A percentile compares a stretch with the other conserved stretches of the same genome.
These are phyloP conservation scores for Kappamyces sp. DNA, from an alignment of 192 early-diverging fungal genomes.

Conservation along the genomic window DNA sequence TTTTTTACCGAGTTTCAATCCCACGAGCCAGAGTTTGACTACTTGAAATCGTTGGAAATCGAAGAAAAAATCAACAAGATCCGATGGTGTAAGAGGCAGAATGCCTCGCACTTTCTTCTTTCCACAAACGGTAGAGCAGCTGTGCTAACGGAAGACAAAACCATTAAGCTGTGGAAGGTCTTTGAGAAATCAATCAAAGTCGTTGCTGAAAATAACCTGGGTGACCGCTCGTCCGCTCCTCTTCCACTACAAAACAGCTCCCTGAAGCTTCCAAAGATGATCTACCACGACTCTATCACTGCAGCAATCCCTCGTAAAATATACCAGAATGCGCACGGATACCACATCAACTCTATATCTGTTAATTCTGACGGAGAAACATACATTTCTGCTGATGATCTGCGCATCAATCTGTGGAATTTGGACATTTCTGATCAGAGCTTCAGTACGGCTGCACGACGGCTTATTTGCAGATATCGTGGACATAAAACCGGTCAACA, in stretches of 20 bases:
- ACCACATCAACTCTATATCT: conserved; percentile 99
- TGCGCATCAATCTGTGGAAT: conserved; percentile 99
- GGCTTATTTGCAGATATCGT: conserved; percentile 72
- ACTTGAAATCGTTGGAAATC: conserved; percentile 97
- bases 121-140: conserved; percentile 82
- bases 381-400: conserved; percentile 93
- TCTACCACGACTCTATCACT: conserved; percentile 93
- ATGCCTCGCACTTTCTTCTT: conserved; percentile 91
- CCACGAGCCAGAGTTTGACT: conserved; percentile 99
- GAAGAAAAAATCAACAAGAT: conserved; percentile 99
- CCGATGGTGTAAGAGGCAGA: conserved; percentile 95
- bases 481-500: conserved; percentile 99
- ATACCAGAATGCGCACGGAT: conserved; percentile 96
- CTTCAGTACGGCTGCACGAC: conserved; percentile 57
- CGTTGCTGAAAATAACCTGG: conserved; percentile 85
- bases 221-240: conserved; percentile 44
- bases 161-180: conserved; percentile 99
- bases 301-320: conserved; percentile 91
- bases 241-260: conserved; percentile 29
- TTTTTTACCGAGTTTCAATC: conserved; percentile 99
- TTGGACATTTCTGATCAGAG: conserved; percentile 95
- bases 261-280: conserved; percentile 77
- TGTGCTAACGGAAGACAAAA: conserved; percentile 69
- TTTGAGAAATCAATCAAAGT: conserved; percentile 96
- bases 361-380: conserved; percentile 98